Conservation (phyloP, 1,284 basidiomycete genomes). For the Caloboletus firmus region DNA sequence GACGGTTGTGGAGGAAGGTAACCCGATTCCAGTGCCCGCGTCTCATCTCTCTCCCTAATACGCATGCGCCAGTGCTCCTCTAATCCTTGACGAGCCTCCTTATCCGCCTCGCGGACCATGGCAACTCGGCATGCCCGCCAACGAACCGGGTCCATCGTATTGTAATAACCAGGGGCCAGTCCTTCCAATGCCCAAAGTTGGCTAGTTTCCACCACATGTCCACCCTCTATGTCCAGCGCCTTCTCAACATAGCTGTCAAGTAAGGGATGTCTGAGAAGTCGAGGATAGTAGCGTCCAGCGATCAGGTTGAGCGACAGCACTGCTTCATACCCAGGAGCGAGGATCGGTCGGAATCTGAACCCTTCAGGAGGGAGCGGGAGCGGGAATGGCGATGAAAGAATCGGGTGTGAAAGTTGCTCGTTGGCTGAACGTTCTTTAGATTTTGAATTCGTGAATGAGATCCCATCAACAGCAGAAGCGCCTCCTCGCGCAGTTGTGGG, state of each 20-base stretch:
- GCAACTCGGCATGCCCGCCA: constrained; percentile 49
- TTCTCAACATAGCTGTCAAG: constrained; percentile 43
- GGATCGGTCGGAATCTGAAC: constrained; percentile 68
- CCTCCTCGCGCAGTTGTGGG: constrained; percentile 20
- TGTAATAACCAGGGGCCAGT: constrained; percentile 58
- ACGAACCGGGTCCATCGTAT: constrained; percentile 59
- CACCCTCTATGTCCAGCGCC: constrained; percentile 38
- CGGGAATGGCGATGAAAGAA: constrained; percentile 40
- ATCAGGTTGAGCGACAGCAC: constrained; percentile 65
- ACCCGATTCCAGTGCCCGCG: constrained; percentile 35
- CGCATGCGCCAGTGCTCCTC: constrained; percentile 39
- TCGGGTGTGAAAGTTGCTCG: constrained; percentile 42
- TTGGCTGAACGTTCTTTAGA: constrained; percentile 26
- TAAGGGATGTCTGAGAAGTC: constrained; percentile 60
- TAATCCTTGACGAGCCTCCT: constrained; percentile 45
- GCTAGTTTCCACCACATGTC: constrained; percentile 40
- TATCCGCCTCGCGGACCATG: constrained; percentile 62
- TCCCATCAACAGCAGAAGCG: constrained; percentile 10
- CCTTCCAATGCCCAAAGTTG: constrained; percentile 69
- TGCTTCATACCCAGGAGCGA: constrained; percentile 60
- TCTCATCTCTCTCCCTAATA: constrained; percentile 36
- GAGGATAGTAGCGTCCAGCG: constrained; percentile 73
- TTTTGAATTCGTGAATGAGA: constrained; percentile 7
- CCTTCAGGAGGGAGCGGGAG: constrained; percentile 63
- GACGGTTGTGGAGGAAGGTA: constrained; percentile 18